Evolutionary conservation across 164 flowering plant species (phyloP).

Genomic region (Magnolia sinica): DNA sequence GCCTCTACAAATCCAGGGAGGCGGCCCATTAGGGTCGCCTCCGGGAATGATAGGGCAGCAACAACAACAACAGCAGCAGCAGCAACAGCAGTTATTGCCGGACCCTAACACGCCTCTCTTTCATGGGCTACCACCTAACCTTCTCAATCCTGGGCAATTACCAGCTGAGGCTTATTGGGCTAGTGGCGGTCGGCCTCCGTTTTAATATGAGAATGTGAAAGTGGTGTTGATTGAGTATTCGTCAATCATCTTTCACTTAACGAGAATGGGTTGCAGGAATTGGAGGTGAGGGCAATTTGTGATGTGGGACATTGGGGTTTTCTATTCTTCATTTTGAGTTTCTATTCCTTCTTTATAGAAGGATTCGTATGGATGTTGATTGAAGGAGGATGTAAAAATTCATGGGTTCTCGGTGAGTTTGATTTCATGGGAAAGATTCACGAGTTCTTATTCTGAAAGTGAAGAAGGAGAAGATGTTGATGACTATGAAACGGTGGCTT

Average conservation of each 20-base stretch:
- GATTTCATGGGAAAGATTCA: slow-evolving; percentile 10
- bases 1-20: slow-evolving; percentile 25
- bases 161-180: slow-evolving; percentile 53
- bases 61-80: slow-evolving; percentile 38
- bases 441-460: background rate
- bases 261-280: background rate
- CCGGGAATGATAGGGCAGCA: slow-evolving; percentile 20
- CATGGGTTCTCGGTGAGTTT: slow-evolving; percentile 38
- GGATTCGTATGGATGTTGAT: slow-evolving; percentile 20
- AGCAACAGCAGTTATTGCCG: slow-evolving; percentile 40
- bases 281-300: background rate
- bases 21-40: slow-evolving; percentile 38
- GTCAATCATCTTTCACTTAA: background rate
- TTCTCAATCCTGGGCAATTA: slow-evolving; percentile 54
- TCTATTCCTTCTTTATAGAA: slow-evolving; percentile 1
- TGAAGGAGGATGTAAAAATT: slow-evolving; percentile 41
- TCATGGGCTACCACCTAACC: slow-evolving; percentile 64
- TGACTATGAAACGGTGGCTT: slow-evolving; percentile 5
- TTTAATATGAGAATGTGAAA: slow-evolving; percentile 14
- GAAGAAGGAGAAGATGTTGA: background rate
- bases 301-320: background rate
- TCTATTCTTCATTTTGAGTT: slow-evolving; percentile 6
- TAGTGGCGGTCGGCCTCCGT: slow-evolving; percentile 62
- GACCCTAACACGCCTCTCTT: slow-evolving; percentile 50
- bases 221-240: background rate